A percentile compares a stretch with the other conserved stretches of the same genome.
Evolutionary conservation across 768 basidiomycete species (phyloP).

Genomic region (Psilocybe sp.): DNA sequence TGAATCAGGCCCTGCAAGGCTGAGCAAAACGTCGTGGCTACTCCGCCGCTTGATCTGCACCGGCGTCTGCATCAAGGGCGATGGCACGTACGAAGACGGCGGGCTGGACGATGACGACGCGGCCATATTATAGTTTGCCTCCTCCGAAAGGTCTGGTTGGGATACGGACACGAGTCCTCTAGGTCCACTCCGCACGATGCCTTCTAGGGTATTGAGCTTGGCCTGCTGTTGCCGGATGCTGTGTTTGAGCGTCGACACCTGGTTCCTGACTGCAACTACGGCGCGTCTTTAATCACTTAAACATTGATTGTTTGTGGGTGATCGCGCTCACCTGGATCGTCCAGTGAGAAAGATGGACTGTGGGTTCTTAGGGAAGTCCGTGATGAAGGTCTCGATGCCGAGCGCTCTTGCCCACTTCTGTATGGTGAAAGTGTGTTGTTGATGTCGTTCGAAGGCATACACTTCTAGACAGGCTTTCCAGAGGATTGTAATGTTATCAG

Average conservation of each 20-base stretch:
- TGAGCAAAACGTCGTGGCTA: constrained; percentile 69
- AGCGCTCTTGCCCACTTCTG: constrained; percentile 30
- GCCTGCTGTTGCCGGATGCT: constrained; percentile 83
- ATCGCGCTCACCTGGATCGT: constrained; percentile 60
- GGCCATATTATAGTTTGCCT: constrained; percentile 30
- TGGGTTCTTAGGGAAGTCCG: constrained; percentile 42
- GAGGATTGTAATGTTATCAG: neutral
- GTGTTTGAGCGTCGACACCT: constrained; percentile 80
- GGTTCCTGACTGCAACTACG: constrained; percentile 71
- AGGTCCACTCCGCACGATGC: constrained; percentile 61
- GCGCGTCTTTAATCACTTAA: constrained; percentile 7
- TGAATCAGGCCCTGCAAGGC: constrained; percentile 75
- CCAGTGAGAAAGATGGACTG: constrained; percentile 55
- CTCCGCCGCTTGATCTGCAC: constrained; percentile 58
- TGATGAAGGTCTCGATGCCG: constrained; percentile 42
- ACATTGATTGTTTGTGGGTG: constrained; percentile 1
- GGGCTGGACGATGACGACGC: constrained; percentile 23
- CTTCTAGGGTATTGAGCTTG: constrained; percentile 70
- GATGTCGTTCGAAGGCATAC: constrained; percentile 5
- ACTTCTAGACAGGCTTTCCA: constrained; percentile 18
- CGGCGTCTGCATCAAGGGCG: constrained; percentile 27
- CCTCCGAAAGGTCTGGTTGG: constrained; percentile 33
- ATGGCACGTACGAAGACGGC: constrained; percentile 28
- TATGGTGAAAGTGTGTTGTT: constrained; percentile 27
- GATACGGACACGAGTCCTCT: constrained; percentile 39